Conservation (phyloP, 768 basidiomycete species). For the Trametes coccinea region DNA sequence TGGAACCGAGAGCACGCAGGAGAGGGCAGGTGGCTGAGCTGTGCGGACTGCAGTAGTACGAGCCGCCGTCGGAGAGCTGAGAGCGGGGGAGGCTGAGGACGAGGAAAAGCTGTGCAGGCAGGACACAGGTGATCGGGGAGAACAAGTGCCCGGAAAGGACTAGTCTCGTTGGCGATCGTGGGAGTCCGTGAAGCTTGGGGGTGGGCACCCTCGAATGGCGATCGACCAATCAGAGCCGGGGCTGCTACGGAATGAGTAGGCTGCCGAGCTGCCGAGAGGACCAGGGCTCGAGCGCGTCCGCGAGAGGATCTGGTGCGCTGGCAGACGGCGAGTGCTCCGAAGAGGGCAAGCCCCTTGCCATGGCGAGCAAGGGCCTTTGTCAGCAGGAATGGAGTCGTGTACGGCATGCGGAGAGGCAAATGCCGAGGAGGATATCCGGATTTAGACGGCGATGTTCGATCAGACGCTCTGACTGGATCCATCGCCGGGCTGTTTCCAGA, state of each 20-base stretch:
- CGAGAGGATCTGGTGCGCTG: slow-evolving; percentile 7
- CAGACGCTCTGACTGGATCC: slow-evolving; percentile 26
- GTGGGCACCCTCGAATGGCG: slow-evolving; percentile 23
- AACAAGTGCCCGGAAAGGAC: slow-evolving; percentile 13
- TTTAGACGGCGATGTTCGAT: slow-evolving; percentile 26
- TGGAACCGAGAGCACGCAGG: too few relatives aligned
- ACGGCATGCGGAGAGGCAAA: slow-evolving; percentile 26
- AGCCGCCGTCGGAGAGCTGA: neutral
- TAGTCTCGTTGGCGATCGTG: slow-evolving; percentile 14
- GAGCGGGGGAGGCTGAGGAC: neutral
- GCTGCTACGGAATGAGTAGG: slow-evolving; percentile 2
- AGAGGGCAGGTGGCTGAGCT: too few relatives aligned
- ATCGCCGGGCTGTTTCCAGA: slow-evolving; percentile 14
- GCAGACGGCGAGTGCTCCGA: slow-evolving; percentile 4
- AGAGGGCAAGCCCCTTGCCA: slow-evolving; percentile 9
- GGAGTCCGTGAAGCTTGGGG: slow-evolving; percentile 22
- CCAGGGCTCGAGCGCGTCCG: slow-evolving; percentile 1
- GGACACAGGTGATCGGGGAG: slow-evolving; percentile 25
- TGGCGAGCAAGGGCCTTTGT: slow-evolving; percentile 7
- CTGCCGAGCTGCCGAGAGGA: slow-evolving; percentile 17
- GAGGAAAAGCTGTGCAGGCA: slow-evolving; percentile 17
- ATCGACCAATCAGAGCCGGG: slow-evolving; percentile 18
- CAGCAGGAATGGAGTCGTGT: slow-evolving; percentile 22
- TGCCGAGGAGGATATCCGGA: slow-evolving; percentile 23
- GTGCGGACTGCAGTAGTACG: neutral